Percentiles rank a stretch among this genome's conserved stretches.
These are phyloP conservation scores for Perilla frutescens DNA, from an alignment of 257 asterid species.

Conservation along the genomic window DNA sequence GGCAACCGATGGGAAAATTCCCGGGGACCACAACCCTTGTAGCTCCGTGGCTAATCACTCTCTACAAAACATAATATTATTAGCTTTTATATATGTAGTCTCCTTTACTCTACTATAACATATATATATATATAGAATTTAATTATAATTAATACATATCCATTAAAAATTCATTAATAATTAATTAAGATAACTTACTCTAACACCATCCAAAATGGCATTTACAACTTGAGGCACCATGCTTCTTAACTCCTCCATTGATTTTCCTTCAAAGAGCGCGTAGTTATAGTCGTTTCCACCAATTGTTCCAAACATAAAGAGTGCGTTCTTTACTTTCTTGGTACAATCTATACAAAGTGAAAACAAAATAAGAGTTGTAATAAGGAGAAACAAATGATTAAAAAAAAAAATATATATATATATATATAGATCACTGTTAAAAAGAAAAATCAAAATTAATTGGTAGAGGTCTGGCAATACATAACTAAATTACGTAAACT, in stretches of 20 bases:
- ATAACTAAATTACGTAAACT: no score
- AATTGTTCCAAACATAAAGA: conserved; percentile 39
- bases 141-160: no score
- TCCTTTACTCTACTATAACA: no score
- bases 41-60: conserved; percentile 26
- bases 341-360: conserved; percentile 17
- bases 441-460: no score
- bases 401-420: no score
- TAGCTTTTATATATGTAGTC: no score
- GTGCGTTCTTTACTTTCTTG: conserved; percentile 24
- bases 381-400: no score
- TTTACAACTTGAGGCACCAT: conserved; percentile 31
- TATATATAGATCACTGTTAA: no score
- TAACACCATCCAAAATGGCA: conserved; percentile 18
- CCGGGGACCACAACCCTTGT: conserved; percentile 32
- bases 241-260: conserved; percentile 23
- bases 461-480: no score
- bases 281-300: conserved; percentile 42
- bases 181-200: not conserved
- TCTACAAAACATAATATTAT: not conserved
- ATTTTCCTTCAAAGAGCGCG: conserved; percentile 20
- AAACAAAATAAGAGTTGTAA: not conserved
- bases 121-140: no score
- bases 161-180: no score
- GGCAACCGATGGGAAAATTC: conserved; percentile 37